Evolutionary conservation across 2,329 filamentous ascomycete species (phyloP), one percentile per base, ranked within the genome.

Genomic region (Colletotrichum navitas): DNA sequence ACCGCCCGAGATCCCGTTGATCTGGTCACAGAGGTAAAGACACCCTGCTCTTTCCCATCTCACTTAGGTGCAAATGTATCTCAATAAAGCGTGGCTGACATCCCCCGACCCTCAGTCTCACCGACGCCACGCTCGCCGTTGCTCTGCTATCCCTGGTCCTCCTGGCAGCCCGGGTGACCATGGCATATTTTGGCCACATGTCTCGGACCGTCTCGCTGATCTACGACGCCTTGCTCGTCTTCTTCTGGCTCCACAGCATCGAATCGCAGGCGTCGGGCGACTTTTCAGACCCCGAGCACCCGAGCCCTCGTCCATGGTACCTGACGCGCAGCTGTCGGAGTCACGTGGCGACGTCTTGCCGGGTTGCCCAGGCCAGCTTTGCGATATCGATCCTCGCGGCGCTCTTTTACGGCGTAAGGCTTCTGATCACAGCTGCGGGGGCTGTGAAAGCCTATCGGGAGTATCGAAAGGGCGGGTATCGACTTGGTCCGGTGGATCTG

Each of bases 191-290:
- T 54, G 79, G 63, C 36, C 63, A 32, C 76, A 76, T 69, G 69
- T 68, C 67, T 68, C 74, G 14, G 74, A 74, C 55, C 39, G 77
- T 72, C 21, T 68, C 69, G 24, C 10, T 62, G 0, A 54, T 79
- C 5, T 81, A 81, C 74, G 80, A 81, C 56, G 12, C 74, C 16
- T 59, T 79, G 1, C 75, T 81, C 54, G 51, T 72, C 1, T 36
- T 52, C 3, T 71, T 81, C 6, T 81, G 80, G 80, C 47, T 68
- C 24, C 43, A 76, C 12, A 78, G 75, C 47, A 45, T 79, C 12
- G n/a, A 63, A 0, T 72, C 74, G 5, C 74, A 74, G 49, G 63
- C 61, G 7, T 79, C 78, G 0, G 71, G 76, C 47, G 77, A 79
- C 56, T 67, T 70, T 2, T 75, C 76, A 16, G 77, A 79, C 24